Percentiles rank a stretch among this genome's conserved stretches.
Conservation (phyloP, 202 grass and related monocot species). For the Miscanthus sacchariflorus region DNA sequence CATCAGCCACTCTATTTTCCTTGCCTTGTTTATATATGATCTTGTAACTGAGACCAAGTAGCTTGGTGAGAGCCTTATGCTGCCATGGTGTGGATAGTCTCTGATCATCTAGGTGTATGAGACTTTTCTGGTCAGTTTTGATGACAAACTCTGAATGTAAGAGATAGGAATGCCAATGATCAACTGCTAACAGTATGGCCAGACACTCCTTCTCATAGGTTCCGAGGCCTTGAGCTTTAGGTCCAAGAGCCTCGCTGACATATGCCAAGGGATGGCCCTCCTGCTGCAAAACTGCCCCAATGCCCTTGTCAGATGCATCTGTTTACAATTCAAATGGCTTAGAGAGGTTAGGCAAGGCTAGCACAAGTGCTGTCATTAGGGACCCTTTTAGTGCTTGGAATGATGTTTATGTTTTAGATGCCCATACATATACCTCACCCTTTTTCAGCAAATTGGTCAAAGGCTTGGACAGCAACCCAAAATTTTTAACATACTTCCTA, state of each 20-base stretch:
- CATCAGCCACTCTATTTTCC: no score
- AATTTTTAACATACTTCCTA: neutral
- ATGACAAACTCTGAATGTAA: no score
- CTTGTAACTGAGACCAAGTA: no score
- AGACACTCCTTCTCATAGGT: neutral
- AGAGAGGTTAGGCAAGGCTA: neutral
- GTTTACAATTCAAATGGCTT: neutral
- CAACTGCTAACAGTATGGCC: neutral
- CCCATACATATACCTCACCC: neutral
- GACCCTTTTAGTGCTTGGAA: fast-evolving
- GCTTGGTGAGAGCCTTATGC: no score
- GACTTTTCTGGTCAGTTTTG: no score
- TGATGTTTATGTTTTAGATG: fast-evolving
- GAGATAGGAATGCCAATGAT: neutral
- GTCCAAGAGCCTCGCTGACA: neutral
- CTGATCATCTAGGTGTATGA: no score
- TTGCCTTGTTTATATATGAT: no score
- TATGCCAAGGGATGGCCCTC: neutral
- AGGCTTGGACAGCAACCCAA: fast-evolving
- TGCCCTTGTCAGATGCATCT: neutral
- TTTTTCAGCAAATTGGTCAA: neutral
- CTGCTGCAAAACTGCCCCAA: fast-evolving
- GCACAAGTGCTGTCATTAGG: fast-evolving
- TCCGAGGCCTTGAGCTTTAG: neutral
- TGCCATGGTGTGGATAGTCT: no score